phyloP scores from a whole-genome alignment of 208 protist genomes.

The Leishmania major region DNA sequence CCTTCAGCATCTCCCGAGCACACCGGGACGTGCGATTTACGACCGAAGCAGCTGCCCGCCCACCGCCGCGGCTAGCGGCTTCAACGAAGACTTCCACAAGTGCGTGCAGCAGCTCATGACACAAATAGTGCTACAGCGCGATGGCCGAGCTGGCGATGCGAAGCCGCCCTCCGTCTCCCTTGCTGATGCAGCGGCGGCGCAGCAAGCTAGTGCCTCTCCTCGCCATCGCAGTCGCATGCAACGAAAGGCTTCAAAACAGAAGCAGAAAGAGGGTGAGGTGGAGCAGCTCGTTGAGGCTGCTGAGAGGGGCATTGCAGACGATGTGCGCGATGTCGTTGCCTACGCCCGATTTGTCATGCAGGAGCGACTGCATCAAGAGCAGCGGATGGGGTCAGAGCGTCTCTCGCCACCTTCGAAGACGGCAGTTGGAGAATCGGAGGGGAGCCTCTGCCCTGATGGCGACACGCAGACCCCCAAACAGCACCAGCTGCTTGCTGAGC shows the following conservation, averaged over 20 bases:
- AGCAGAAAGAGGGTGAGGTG: neutral
- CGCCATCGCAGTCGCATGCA: neutral
- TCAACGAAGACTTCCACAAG: constrained; percentile 34
- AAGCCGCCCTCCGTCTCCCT: neutral
- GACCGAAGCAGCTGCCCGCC: constrained; percentile 45
- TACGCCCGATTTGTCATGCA: constrained; percentile 19
- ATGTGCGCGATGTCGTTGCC: constrained; percentile 34
- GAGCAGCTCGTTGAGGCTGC: neutral
- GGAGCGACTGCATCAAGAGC: constrained; percentile 13
- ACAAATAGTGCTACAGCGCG: constrained; percentile 34
- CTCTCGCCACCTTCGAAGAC: neutral
- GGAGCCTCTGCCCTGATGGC: neutral
- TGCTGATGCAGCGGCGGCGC: neutral
- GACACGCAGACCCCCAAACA: neutral
- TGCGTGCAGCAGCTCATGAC: constrained; percentile 48
- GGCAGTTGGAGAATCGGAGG: neutral
- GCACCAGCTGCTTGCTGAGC: constrained; percentile 5
- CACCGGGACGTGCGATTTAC: constrained; percentile 53
- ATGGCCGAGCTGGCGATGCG: constrained; percentile 19
- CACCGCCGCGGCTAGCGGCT: constrained; percentile 40
- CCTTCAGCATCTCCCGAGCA: constrained; percentile 21
- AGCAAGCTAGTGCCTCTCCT: neutral
- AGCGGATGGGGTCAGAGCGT: neutral
- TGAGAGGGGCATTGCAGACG: neutral
- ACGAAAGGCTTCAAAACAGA: neutral